These are phyloP conservation scores for Petrea volubilis DNA, from an alignment of 257 asterid species.

Conservation along the genomic window DNA sequence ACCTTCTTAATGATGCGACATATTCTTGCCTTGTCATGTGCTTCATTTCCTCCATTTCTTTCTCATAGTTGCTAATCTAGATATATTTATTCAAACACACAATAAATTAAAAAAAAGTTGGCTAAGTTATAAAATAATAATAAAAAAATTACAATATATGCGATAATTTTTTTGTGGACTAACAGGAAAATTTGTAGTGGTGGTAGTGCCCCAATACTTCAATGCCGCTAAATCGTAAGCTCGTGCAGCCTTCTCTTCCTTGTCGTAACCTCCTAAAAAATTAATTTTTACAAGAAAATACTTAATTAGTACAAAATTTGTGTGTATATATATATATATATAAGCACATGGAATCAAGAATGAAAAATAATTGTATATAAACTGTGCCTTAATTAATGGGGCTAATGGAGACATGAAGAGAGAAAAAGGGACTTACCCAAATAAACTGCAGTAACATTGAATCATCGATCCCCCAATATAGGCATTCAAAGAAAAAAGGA, in stretches of 20 bases:
- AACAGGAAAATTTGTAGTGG: slow-evolving; percentile 91
- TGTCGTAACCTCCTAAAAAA: slow-evolving; percentile 82
- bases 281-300: neutral
- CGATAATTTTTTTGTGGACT: slow-evolving; percentile 7
- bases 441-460: slow-evolving; percentile 61
- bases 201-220: slow-evolving; percentile 88
- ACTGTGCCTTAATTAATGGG: neutral
- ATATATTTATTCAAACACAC: neutral
- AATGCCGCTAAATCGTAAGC: slow-evolving; percentile 94
- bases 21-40: slow-evolving; percentile 88
- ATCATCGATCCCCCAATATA: slow-evolving; percentile 18
- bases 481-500: slow-evolving; percentile 21
- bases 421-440: slow-evolving; percentile 55
- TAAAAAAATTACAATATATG: neutral
- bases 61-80: slow-evolving; percentile 81
- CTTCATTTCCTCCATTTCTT: slow-evolving; percentile 90
- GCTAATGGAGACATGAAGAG: slow-evolving; percentile 13
- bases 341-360: too few relatives aligned
- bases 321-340: neutral
- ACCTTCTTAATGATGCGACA: slow-evolving; percentile 90
- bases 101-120: neutral
- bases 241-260: slow-evolving; percentile 93
- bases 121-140: neutral
- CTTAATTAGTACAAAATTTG: too few relatives aligned
- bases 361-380: too few relatives aligned